phyloP scores from a whole-genome alignment of 2,329 filamentous ascomycete genomes.

The Botrytis fabae region DNA sequence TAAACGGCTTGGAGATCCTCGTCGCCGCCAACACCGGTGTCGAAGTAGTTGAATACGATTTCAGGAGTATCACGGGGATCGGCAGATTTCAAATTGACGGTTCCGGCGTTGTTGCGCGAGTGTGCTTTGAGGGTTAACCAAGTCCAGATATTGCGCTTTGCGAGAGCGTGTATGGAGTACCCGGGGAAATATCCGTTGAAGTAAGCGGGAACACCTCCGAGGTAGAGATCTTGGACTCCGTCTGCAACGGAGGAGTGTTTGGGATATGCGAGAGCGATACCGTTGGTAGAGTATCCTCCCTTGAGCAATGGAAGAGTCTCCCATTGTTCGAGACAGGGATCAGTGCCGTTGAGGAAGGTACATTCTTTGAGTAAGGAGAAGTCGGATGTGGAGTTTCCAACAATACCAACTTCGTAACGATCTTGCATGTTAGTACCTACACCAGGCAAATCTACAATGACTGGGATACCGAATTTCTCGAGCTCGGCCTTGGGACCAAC shows the following conservation, averaged over 20 bases:
- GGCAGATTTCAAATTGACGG: conserved; percentile 58
- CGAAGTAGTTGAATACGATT: conserved; percentile 63
- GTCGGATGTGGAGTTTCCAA: conserved; percentile 42
- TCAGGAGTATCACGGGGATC: conserved; percentile 64
- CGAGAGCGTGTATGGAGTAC: conserved; percentile 47
- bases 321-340: conserved; percentile 43
- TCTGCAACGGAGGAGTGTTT: conserved; percentile 28
- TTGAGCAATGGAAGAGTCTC: conserved; percentile 24
- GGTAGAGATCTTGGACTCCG: conserved; percentile 28
- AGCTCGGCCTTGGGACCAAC: conserved; percentile 46
- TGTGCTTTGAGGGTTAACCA: conserved; percentile 52
- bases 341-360: conserved; percentile 40
- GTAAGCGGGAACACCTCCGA: conserved; percentile 22
- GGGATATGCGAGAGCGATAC: conserved; percentile 42
- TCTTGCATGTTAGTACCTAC: conserved; percentile 63
- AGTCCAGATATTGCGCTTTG: conserved; percentile 35
- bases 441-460: conserved; percentile 59
- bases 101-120: conserved; percentile 60
- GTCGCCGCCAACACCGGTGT: conserved; percentile 18
- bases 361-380: conserved; percentile 43
- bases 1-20: conserved; percentile 27
- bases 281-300: conserved; percentile 48
- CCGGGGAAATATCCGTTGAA: conserved; percentile 38
- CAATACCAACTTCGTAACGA: conserved; percentile 49
- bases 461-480: conserved; percentile 47